Conservation (phyloP, 768 basidiomycete genomes). For the Hypholoma sublateritium region DNA sequence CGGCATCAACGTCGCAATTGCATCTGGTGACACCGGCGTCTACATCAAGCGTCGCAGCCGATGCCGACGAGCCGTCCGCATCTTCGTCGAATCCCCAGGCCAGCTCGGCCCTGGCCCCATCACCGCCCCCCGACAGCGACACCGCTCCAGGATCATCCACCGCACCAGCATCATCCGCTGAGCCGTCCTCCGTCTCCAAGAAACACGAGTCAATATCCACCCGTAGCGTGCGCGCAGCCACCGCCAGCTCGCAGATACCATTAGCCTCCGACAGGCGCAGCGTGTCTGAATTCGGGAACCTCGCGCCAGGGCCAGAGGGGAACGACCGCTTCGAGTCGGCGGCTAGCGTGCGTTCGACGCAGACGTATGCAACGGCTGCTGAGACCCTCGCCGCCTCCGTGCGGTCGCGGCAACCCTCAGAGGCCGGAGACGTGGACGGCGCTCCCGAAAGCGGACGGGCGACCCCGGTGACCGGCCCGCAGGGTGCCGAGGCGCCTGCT, state of each 20-base stretch:
- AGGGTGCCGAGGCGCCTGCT: not conserved
- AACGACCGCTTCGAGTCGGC: slow-evolving; percentile 20
- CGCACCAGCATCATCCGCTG: not conserved
- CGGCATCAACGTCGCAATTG: slow-evolving; percentile 2
- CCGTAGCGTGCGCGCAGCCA: not conserved
- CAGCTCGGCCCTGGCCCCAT: not conserved
- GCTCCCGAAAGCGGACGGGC: slow-evolving; percentile 10
- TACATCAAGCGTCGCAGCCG: not conserved
- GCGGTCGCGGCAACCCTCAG: not conserved
- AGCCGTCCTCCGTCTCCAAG: not conserved
- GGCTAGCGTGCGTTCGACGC: slow-evolving; percentile 25
- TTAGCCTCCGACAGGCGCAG: not conserved
- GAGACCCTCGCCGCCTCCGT: slow-evolving; percentile 25
- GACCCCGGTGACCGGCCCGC: not conserved
- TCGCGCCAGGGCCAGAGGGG: slow-evolving; percentile 14
- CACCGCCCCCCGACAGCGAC: not conserved
- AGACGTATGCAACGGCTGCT: slow-evolving; percentile 32
- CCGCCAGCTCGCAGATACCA: not conserved
- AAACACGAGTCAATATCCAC: not conserved
- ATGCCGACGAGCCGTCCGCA: not conserved
- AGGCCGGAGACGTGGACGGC: slow-evolving; percentile 6
- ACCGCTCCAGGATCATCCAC: not conserved
- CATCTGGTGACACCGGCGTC: not conserved
- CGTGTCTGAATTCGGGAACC: slow-evolving; percentile 16
- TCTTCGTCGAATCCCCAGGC: not conserved